Conservation (phyloP, 2,329 filamentous ascomycete genomes). For the Didymella pomorum region DNA sequence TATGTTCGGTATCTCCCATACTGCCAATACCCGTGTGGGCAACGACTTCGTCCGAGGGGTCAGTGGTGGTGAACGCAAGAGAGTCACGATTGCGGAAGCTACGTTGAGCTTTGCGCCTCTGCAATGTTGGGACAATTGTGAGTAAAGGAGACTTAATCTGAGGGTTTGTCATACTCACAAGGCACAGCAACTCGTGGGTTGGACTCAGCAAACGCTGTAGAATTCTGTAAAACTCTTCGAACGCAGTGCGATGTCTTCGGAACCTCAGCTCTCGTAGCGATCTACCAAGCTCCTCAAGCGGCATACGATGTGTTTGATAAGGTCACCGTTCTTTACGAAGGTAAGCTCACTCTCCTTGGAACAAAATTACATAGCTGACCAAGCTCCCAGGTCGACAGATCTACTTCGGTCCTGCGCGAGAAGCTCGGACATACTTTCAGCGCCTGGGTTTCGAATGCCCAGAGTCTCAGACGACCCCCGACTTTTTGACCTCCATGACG, state of each 20-base stretch:
- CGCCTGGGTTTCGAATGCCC: constrained; percentile 75
- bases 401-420: neutral
- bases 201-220: neutral
- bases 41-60: neutral
- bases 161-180: neutral
- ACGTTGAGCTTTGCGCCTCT: neutral
- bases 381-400: neutral
- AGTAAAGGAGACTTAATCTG: neutral
- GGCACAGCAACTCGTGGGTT: neutral
- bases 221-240: neutral
- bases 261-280: neutral
- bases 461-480: constrained; percentile 69
- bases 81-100: neutral
- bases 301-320: neutral
- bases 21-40: neutral
- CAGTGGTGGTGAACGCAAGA: neutral
- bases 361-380: neutral
- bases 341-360: neutral
- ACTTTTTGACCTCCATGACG: constrained; percentile 61
- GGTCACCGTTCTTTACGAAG: neutral
- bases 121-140: neutral
- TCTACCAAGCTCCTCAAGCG: neutral
- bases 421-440: constrained; percentile 66
- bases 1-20: neutral
- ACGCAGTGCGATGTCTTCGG: neutral